Conservation (phyloP, 2,329 filamentous ascomycete species). For the Trichoderma oligosporum region DNA sequence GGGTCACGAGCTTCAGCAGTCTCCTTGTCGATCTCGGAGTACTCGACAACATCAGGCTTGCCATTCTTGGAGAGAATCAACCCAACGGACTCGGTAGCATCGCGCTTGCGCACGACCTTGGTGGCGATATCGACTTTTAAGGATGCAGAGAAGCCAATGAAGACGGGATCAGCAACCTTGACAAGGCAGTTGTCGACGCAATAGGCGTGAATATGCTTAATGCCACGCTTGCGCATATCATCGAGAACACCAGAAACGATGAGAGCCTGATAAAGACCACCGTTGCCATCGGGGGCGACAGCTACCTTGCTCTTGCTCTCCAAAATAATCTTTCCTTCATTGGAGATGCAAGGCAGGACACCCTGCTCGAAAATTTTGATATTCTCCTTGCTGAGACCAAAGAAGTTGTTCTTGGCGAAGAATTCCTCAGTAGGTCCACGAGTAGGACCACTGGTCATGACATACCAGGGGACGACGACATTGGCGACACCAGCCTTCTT, state of each 20-base stretch:
- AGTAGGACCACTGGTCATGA: conserved; percentile 98
- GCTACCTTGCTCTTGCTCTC: conserved; percentile 88
- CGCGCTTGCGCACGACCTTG: conserved; percentile 98
- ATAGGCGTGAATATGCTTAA: conserved; percentile 95
- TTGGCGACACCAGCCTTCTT: conserved; percentile 56
- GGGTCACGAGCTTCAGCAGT: conserved; percentile 87
- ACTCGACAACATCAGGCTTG: conserved; percentile 95
- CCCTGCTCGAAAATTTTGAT: conserved; percentile 95
- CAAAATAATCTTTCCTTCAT: conserved; percentile 94
- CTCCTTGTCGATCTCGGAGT: conserved; percentile 88
- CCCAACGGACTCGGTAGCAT: conserved; percentile 92
- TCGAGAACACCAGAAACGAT: conserved; percentile 73
- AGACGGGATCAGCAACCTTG: conserved; percentile 93
- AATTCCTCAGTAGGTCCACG: conserved; percentile 88
- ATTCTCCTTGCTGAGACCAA: conserved; percentile 81
- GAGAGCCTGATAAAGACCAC: conserved; percentile 91
- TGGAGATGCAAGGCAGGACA: conserved; percentile 92
- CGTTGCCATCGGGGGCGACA: conserved; percentile 95
- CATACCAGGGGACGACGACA: conserved; percentile 88
- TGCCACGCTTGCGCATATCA: conserved; percentile 84
- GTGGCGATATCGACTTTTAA: conserved; percentile 93
- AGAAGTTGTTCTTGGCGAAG: conserved; percentile 86
- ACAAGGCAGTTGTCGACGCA: conserved; percentile 99
- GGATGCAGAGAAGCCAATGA: conserved; percentile 87
- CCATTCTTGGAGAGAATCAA: conserved; percentile 94